Evolutionary conservation across 345 rosid genomes (phyloP), one percentile per base, ranked within the genome.

Genomic region (Capsella bursapastoris): DNA sequence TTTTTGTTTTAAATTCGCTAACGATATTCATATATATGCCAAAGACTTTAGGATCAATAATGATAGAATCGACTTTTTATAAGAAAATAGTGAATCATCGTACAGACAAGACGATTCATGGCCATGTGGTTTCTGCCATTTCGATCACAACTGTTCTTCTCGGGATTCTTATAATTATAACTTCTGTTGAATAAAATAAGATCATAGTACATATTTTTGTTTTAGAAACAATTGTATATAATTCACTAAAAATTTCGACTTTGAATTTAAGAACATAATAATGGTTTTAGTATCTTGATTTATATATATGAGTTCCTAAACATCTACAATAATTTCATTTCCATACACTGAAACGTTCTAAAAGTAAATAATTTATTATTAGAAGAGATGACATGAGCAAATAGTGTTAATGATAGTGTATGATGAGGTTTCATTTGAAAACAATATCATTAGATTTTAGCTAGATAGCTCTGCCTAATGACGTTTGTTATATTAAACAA

Each of bases 101-200:
- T 64, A 73, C 77, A 73, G 71, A 73, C 58, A 64, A 43, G 77
- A 73, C 56, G 49, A 70, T 34, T 73, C 77, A 35, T 65, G 65
- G 57, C 77, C 77, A 73, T 65, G 77, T 73, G 77, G 31, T 53
- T 73, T 57, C 65, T 73, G 58, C 77, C 64, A 64, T 56, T 56
- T 65, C 34, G 38, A 73, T 64, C 38, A 65, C 66, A 64, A 65
- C 40, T 65, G 58, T 65, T 73, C 58, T 64, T 73, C 40, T 73
- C 5, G 71, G 71, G 66, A 64, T 73, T 64, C 77, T 45, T 44
- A 27, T 72, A 40, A 52, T 56, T 34, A 47, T 62, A 15, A 62
- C 53, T 45, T 57, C 31, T 22, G 28, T 56, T 73, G 77, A 22
- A 38, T 45, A 45, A n/a, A 47, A 28, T 27, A 8, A 8, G 37